A percentile compares a stretch with the other conserved stretches of the same genome.
Conservation (phyloP, 1,284 basidiomycete species). For the Rhodotorula sp. region DNA sequence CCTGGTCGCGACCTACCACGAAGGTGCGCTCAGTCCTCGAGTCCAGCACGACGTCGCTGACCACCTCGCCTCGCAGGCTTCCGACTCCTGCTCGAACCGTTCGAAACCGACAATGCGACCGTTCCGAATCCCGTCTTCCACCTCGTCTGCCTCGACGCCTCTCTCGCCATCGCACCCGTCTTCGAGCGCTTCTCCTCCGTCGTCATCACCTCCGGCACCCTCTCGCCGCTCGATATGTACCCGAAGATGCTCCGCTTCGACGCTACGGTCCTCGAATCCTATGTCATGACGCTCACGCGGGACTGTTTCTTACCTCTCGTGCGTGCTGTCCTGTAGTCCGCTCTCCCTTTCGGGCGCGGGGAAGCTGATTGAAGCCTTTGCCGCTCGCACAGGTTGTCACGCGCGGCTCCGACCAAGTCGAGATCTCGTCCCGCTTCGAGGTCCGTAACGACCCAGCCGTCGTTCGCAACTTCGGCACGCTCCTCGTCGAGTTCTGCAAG, state of each 20-base stretch:
- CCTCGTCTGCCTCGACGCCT: slow-evolving; percentile 95
- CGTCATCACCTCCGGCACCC: slow-evolving; percentile 97
- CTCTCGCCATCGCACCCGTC: slow-evolving; percentile 94
- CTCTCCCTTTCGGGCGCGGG: slow-evolving; percentile 12
- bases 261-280: slow-evolving; percentile 93
- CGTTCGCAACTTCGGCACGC: slow-evolving; percentile 96
- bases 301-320: slow-evolving; percentile 97
- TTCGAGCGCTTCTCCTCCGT: slow-evolving; percentile 98
- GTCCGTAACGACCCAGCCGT: slow-evolving; percentile 99
- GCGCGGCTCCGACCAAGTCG: slow-evolving; percentile 95
- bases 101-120: slow-evolving; percentile 97
- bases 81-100: slow-evolving; percentile 94
- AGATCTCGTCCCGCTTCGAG: slow-evolving; percentile 98
- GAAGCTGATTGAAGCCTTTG: neutral
- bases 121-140: slow-evolving; percentile 99
- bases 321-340: slow-evolving; percentile 43
- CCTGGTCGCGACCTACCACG: slow-evolving; percentile 96
- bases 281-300: slow-evolving; percentile 95
- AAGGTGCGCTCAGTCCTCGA: slow-evolving; percentile 58
- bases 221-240: slow-evolving; percentile 99
- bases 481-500: slow-evolving; percentile 96
- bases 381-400: slow-evolving; percentile 78
- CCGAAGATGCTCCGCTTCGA: slow-evolving; percentile 99
- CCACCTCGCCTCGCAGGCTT: slow-evolving; percentile 63
- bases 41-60: neutral